phyloP scores from a whole-genome alignment of 495 filamentous ascomycete species.

The Neurospora sp. region DNA sequence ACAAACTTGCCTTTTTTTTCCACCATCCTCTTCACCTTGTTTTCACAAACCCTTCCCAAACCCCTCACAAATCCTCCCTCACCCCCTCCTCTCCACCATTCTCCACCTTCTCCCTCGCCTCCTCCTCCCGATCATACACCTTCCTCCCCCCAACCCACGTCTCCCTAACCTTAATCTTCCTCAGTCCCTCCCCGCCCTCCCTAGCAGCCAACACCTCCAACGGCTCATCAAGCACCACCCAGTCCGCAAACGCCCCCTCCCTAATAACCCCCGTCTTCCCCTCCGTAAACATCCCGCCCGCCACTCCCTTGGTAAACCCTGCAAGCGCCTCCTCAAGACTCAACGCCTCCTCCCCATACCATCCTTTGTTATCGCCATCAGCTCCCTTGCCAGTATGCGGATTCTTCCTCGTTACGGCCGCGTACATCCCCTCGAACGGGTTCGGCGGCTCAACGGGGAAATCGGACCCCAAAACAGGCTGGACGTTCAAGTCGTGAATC shows the following conservation, averaged over 20 bases:
- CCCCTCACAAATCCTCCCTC: slow-evolving; percentile 8
- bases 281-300: slow-evolving; percentile 40
- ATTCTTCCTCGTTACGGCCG: slow-evolving; percentile 44
- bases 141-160: slow-evolving; percentile 51
- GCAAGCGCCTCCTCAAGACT: slow-evolving; percentile 41
- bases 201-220: slow-evolving; percentile 11
- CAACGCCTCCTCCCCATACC: slow-evolving; percentile 44
- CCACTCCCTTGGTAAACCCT: slow-evolving; percentile 43
- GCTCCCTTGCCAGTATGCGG: slow-evolving; percentile 39
- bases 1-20: not conserved
- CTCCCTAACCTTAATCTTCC: slow-evolving; percentile 42
- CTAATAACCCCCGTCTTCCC: slow-evolving; percentile 41
- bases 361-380: slow-evolving; percentile 35
- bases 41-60: not conserved
- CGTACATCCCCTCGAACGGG: slow-evolving; percentile 52
- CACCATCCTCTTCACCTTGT: not conserved
- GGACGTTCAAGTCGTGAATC: slow-evolving; percentile 17
- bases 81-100: not conserved
- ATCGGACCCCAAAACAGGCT: slow-evolving; percentile 48
- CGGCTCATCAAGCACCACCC: slow-evolving; percentile 48
- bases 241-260: slow-evolving; percentile 48
- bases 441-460: slow-evolving; percentile 57
- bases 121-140: slow-evolving; percentile 27
- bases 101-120: not conserved
- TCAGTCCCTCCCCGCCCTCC: slow-evolving; percentile 33